A percentile compares a stretch with the other conserved stretches of the same genome.
Conservation (phyloP, 257 asterid genomes). For the Solanum verrucosum region DNA sequence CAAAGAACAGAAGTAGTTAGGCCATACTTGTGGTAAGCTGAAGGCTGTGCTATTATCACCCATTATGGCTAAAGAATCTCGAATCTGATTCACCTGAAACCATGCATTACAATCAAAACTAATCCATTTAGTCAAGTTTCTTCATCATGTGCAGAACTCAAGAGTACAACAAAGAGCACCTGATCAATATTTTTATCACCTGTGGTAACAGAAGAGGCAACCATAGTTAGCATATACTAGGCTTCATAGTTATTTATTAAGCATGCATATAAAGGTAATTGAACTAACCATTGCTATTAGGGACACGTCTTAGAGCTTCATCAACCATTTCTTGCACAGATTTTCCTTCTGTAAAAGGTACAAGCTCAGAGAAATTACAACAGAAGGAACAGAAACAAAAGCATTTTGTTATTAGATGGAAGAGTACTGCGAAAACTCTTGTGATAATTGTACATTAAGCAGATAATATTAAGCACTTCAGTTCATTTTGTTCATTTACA, state of each 20-base stretch:
- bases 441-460: not conserved
- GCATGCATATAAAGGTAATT: conserved; percentile 1
- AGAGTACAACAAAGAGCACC: conserved; percentile 24
- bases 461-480: not conserved
- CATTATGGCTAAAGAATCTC: conserved; percentile 94
- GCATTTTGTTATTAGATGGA: not conserved
- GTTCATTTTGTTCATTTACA: not conserved
- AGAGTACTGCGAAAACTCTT: not conserved
- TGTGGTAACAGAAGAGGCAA: conserved; percentile 26
- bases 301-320: conserved; percentile 84
- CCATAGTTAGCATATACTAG: conserved; percentile 8
- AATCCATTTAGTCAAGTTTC: not conserved
- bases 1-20: not conserved
- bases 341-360: conserved; percentile 70
- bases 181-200: conserved; percentile 87
- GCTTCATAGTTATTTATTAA: not conserved
- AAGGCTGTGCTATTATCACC: conserved; percentile 98
- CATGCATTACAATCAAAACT: not conserved
- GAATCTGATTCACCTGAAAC: conserved; percentile 91
- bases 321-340: conserved; percentile 91
- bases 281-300: conserved; percentile 69
- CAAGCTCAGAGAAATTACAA: not conserved
- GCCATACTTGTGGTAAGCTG: conserved; percentile 87
- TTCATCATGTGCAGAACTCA: not conserved
- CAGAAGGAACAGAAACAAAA: not conserved